These are phyloP conservation scores for Lodderomyces margitis DNA, from an alignment of 1,139 yeast genomes.

Conservation along the genomic window DNA sequence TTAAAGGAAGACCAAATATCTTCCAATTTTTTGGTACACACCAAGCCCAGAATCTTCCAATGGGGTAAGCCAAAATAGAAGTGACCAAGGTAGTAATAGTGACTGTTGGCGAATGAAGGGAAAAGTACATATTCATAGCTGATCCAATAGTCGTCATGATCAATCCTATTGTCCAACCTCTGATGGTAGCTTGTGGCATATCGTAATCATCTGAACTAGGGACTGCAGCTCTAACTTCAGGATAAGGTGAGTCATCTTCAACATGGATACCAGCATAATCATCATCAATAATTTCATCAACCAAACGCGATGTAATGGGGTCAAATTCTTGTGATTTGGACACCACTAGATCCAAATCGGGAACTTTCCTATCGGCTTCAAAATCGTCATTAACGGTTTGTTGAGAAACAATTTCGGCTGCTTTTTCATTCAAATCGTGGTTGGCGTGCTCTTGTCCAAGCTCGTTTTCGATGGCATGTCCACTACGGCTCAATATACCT, in stretches of 20 bases:
- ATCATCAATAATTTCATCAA: slow-evolving; percentile 29
- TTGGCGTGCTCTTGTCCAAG: slow-evolving; percentile 1
- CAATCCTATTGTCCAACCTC: slow-evolving; percentile 59
- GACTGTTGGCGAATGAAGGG: slow-evolving; percentile 57
- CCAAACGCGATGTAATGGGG: slow-evolving; percentile 32
- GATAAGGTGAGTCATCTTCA: slow-evolving; percentile 60
- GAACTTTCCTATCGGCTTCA: slow-evolving; percentile 22
- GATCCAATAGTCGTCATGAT: slow-evolving; percentile 59
- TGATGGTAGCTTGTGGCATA: slow-evolving; percentile 57
- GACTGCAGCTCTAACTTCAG: slow-evolving; percentile 70
- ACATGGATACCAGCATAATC: slow-evolving; percentile 44
- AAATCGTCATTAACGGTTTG: slow-evolving; percentile 19
- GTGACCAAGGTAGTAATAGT: slow-evolving; percentile 54
- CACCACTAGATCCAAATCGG: slow-evolving; percentile 21
- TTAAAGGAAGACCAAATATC: slow-evolving; percentile 16
- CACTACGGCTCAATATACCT: slow-evolving; percentile 12
- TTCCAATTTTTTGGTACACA: slow-evolving; percentile 23
- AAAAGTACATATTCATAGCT: slow-evolving; percentile 59
- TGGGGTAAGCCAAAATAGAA: slow-evolving; percentile 48
- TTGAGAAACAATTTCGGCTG: slow-evolving; percentile 9
- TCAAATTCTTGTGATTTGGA: slow-evolving; percentile 37
- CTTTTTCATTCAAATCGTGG: slow-evolving; percentile 9
- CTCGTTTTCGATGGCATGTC: neutral
- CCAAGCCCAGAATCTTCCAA: slow-evolving; percentile 19
- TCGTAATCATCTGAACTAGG: slow-evolving; percentile 57